These are phyloP conservation scores for Cenococcum geophilum DNA, from an alignment of 495 filamentous ascomycete species.

Conservation along the genomic window DNA sequence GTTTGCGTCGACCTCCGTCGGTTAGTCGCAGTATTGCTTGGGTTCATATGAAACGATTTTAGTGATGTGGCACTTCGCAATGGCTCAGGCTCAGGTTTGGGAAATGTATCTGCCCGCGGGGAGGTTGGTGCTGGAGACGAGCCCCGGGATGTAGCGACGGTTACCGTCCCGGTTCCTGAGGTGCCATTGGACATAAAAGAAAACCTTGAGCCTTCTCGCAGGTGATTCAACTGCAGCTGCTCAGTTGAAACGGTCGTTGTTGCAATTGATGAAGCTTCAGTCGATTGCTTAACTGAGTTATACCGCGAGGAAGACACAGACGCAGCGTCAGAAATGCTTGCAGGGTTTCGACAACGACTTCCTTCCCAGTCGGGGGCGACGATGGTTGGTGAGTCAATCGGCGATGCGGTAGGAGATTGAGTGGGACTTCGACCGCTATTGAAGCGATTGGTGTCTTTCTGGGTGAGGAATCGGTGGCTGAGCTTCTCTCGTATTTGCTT, in stretches of 20 bases:
- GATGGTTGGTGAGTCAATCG: conserved; percentile 27
- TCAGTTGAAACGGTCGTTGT: conserved; percentile 27
- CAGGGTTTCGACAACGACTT: conserved; percentile 16
- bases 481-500: conserved; percentile 8
- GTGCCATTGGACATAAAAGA: conserved; percentile 31
- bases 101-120: conserved; percentile 26
- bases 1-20: conserved; percentile 35
- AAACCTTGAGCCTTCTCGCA: conserved; percentile 28
- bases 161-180: conserved; percentile 25
- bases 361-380: conserved; percentile 26
- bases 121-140: conserved; percentile 32
- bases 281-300: conserved; percentile 20
- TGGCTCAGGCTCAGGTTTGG: conserved; percentile 21
- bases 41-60: conserved; percentile 31
- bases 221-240: conserved; percentile 29
- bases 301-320: conserved; percentile 23
- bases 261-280: conserved; percentile 27
- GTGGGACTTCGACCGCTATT: conserved; percentile 14
- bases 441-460: conserved; percentile 23
- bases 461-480: conserved; percentile 25
- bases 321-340: conserved; percentile 22
- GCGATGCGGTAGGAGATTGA: conserved; percentile 21
- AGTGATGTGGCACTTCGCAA: conserved; percentile 26
- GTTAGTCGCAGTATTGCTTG: conserved; percentile 20
- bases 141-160: conserved; percentile 30